Percentiles rank a stretch among this genome's conserved stretches.
These are phyloP conservation scores for Yarrowia sp. DNA, from an alignment of 805 yeast genomes.

Conservation along the genomic window DNA sequence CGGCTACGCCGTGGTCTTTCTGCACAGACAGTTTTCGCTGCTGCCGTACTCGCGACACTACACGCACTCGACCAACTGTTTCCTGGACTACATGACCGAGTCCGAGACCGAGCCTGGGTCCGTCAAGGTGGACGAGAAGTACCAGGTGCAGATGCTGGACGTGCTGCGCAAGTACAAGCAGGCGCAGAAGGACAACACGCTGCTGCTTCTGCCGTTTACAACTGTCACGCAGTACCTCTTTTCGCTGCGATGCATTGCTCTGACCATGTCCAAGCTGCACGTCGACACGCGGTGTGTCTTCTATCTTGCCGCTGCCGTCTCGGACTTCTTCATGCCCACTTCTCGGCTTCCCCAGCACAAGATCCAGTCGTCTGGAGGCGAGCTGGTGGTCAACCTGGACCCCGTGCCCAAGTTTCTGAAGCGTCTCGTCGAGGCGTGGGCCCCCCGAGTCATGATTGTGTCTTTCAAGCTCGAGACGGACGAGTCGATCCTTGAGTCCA, in stretches of 20 bases:
- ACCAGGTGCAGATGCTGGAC: conserved; percentile 57
- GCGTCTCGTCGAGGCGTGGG: conserved; percentile 89
- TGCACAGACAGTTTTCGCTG: conserved; percentile 88
- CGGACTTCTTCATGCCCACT: conserved; percentile 90
- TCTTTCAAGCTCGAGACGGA: conserved; percentile 96
- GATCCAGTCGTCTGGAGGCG: conserved; percentile 81
- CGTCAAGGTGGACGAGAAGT: conserved; percentile 60
- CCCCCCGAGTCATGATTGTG: conserved; percentile 89
- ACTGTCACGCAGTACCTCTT: conserved; percentile 92
- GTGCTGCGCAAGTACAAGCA: conserved; percentile 52
- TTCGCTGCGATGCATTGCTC: conserved; percentile 69
- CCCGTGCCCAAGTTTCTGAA: conserved; percentile 95
- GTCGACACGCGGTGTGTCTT: conserved; percentile 53
- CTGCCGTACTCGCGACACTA: conserved; percentile 88
- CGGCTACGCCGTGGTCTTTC: conserved; percentile 88
- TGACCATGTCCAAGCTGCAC: conserved; percentile 47
- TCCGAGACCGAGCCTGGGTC: conserved; percentile 40
- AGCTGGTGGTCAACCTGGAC: conserved; percentile 78
- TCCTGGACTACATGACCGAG: conserved; percentile 74
- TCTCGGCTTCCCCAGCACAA: conserved; percentile 89
- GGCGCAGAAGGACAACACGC: conserved; percentile 51
- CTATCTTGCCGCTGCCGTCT: conserved; percentile 95
- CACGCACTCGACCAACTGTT: conserved; percentile 78
- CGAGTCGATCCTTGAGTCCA: conserved; percentile 59
- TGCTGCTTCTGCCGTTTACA: conserved; percentile 82